Evolutionary conservation across 2,329 filamentous ascomycete species (phyloP).

Genomic region (Phialophora expanda): DNA sequence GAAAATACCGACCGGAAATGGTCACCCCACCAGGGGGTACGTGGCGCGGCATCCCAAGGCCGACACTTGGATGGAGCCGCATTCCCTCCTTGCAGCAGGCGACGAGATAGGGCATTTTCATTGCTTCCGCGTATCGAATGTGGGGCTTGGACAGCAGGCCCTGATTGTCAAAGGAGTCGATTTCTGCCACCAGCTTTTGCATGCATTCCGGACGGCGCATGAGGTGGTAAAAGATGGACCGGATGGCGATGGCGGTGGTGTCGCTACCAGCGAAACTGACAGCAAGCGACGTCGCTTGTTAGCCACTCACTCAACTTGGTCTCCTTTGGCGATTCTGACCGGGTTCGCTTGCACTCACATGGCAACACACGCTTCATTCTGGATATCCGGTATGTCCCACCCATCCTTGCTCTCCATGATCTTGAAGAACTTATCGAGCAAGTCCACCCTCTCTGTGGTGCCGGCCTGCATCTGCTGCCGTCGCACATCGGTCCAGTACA

Average conservation of each 20-base stretch:
- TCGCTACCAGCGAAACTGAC: constrained; percentile 56
- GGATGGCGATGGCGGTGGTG: constrained; percentile 65
- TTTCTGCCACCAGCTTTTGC: constrained; percentile 52
- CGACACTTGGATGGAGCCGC: constrained; percentile 38
- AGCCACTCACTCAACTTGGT: too few relatives aligned
- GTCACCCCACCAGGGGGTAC: constrained; percentile 36
- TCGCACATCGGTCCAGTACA: too few relatives aligned
- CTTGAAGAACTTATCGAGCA: too few relatives aligned
- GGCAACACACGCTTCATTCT: constrained; percentile 46
- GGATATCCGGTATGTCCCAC: too few relatives aligned
- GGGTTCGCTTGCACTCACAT: constrained; percentile 40
- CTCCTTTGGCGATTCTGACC: too few relatives aligned
- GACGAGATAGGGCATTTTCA: constrained; percentile 32
- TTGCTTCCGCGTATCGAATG: constrained; percentile 32
- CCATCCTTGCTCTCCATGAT: too few relatives aligned
- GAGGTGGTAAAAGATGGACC: constrained; percentile 60
- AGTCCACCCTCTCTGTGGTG: too few relatives aligned
- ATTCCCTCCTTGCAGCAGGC: constrained; percentile 37
- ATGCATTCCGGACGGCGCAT: constrained; percentile 49
- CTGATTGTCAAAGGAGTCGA: constrained; percentile 33
- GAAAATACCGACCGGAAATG: constrained; percentile 33
- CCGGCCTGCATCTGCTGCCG: too few relatives aligned
- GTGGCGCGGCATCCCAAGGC: constrained; percentile 39
- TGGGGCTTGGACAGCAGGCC: constrained; percentile 29
- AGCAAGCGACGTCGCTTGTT: neutral